Evolutionary conservation across 495 filamentous ascomycete species (phyloP).

Genomic region (Aspergillus wentii): DNA sequence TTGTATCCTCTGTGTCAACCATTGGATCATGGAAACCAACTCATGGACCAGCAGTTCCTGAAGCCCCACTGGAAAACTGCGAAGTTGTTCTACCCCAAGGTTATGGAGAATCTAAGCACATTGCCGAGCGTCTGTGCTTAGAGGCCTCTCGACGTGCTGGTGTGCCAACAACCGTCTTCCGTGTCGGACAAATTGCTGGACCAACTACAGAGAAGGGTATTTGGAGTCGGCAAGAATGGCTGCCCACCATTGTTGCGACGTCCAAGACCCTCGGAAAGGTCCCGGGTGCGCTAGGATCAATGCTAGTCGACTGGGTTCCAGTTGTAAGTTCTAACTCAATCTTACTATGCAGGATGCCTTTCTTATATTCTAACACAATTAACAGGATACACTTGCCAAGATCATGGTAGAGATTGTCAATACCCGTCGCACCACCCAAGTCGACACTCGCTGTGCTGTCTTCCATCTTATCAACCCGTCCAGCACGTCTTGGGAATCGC

Average conservation of each 20-base stretch:
- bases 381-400: constrained; percentile 10
- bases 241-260: constrained; percentile 22
- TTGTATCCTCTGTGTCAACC: constrained; percentile 50
- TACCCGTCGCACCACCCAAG: constrained; percentile 3
- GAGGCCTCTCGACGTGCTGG: constrained; percentile 28
- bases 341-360: too few species aligned
- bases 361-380: not conserved
- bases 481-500: constrained; percentile 10
- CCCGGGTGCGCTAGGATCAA: constrained; percentile 3
- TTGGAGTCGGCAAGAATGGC: constrained; percentile 36
- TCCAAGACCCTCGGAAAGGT: constrained; percentile 13
- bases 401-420: constrained; percentile 10
- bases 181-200: constrained; percentile 56
- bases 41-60: constrained; percentile 31
- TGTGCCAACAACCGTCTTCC: constrained; percentile 41
- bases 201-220: constrained; percentile 23
- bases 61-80: constrained; percentile 37
- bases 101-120: constrained; percentile 52
- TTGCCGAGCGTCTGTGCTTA: constrained; percentile 47
- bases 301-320: constrained; percentile 11
- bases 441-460: constrained; percentile 2
- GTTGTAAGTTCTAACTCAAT: constrained; percentile 4
- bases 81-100: constrained; percentile 28
- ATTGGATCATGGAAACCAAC: constrained; percentile 27
- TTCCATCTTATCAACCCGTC: constrained; percentile 24